Evolutionary conservation across 177 flowering plant species (phyloP).

Genomic region (Vitis hybrid): DNA sequence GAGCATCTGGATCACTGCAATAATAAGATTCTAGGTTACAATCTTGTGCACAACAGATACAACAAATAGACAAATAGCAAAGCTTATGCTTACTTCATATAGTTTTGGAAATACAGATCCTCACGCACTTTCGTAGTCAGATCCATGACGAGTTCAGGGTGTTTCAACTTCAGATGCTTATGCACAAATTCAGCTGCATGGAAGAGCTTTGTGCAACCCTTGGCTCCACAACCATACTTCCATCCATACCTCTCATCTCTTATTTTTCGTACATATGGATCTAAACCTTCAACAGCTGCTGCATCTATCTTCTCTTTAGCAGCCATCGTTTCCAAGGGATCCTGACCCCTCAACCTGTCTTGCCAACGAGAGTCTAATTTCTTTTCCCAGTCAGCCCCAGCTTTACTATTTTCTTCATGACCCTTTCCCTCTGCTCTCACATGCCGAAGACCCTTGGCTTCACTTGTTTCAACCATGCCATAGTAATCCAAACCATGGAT

Average conservation of each 20-base stretch:
- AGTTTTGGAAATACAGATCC: constrained; percentile 91
- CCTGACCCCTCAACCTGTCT: constrained; percentile 76
- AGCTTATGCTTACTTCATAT: constrained; percentile 72
- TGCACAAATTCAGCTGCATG: constrained; percentile 89
- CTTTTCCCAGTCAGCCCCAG: constrained; percentile 81
- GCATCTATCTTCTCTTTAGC: constrained; percentile 96
- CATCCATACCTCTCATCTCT: constrained; percentile 99
- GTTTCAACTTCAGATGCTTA: constrained; percentile 90
- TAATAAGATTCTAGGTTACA: constrained; percentile 1
- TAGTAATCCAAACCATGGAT: constrained; percentile 95
- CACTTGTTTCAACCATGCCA: constrained; percentile 82
- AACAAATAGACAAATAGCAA: not conserved
- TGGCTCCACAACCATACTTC: constrained; percentile 99
- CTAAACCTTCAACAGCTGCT: constrained; percentile 78
- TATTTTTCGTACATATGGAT: constrained; percentile 90
- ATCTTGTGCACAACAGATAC: not conserved
- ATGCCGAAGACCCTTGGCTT: constrained; percentile 83
- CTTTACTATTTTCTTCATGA: constrained; percentile 39
- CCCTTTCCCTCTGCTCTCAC: constrained; percentile 77
- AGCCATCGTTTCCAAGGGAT: constrained; percentile 90
- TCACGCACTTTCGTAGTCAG: constrained; percentile 91
- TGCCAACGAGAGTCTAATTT: constrained; percentile 86
- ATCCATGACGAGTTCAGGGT: constrained; percentile 81
- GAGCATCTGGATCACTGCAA: constrained; percentile 83
- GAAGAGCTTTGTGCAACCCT: constrained; percentile 88